Evolutionary conservation across 108 stramenopile genomes (phyloP).

Genomic region (Halocafeteria seosinensis): DNA sequence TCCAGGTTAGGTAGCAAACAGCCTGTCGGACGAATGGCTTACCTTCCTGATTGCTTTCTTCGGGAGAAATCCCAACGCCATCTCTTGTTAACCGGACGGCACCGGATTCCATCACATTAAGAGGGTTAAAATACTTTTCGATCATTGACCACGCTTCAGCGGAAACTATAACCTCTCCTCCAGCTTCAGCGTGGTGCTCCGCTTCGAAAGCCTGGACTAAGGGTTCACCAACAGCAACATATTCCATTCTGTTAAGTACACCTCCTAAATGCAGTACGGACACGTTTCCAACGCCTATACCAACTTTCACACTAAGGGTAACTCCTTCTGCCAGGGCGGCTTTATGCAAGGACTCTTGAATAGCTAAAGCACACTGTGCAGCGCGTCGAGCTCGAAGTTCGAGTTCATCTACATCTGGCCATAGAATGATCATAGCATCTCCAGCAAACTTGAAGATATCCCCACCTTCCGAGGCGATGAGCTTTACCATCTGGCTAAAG

Average conservation of each 20-base stretch:
- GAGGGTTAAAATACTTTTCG: background rate
- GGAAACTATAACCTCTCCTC: slow-evolving; percentile 31
- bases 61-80: slow-evolving; percentile 5
- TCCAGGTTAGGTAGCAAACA: too few relatives aligned
- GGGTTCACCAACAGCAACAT: slow-evolving; percentile 36
- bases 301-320: slow-evolving; percentile 30
- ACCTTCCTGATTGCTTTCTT: background rate
- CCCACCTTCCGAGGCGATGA: slow-evolving; percentile 36
- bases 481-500: slow-evolving; percentile 34
- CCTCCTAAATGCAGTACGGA: slow-evolving; percentile 34
- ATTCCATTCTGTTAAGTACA: slow-evolving; percentile 27
- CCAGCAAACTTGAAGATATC: slow-evolving; percentile 49
- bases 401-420: slow-evolving; percentile 23
- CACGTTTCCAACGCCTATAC: slow-evolving; percentile 31
- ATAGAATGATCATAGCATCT: slow-evolving; percentile 42
- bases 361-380: slow-evolving; percentile 33
- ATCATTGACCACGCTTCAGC: slow-evolving; percentile 16
- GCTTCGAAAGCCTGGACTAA: slow-evolving; percentile 35
- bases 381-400: slow-evolving; percentile 20
- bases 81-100: slow-evolving; percentile 2
- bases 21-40: too few relatives aligned
- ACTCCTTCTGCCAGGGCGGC: slow-evolving; percentile 13
- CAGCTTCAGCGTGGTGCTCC: slow-evolving; percentile 24
- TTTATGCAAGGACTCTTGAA: slow-evolving; percentile 14
- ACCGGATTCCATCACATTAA: slow-evolving; percentile 7